Base-by-base conservation (phyloP, 2,329 filamentous ascomycete genomes). In the Ophiostoma himal-ulmi region DNA sequence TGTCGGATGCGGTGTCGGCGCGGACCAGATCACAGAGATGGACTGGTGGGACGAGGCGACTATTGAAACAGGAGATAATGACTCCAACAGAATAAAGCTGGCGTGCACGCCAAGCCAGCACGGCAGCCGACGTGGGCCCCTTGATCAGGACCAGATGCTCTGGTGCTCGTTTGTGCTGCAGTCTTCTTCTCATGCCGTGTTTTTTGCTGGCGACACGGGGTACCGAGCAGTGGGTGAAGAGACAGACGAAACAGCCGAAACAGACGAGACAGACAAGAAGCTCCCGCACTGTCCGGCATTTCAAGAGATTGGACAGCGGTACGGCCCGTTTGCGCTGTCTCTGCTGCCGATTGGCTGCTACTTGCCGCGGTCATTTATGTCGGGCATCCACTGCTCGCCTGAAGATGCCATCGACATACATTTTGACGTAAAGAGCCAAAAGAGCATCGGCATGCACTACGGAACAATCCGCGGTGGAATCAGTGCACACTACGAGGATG, bases 291-390 rank as follows among this genome's bases (percentile, higher is more conserved):
- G 52, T 7, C 52, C 52, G 8, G 52, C 52, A 2, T 57, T 57
- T 57, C 10, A n/a, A 10, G 52, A 57, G 11, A 57, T 26, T 14
- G 52, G 52, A 3, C 22, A 10, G 52, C n/a, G 22, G 1, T 57
- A 57, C 52, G 52, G 52, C 8, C 52, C 52, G 52, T 96, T 97
- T 75, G 92, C 97, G 77, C 86, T 98, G 7, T 94, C 94, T 0
- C 81, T 97, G 70, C 96, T 97, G 74, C 94, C 94, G 54, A 97
- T 97, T 74, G 94, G 94, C 69, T 94, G 93, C 4, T 97, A 97
- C 78, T 83, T 87, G 72, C 91, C 91, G 0, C 84, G 91, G 39
- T 80, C 78, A 69, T 78, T 94, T 73, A 93, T 94, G 83, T 92
- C 89, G 65, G 82, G 88, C 34, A 89, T 96, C 84, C 94, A 98